These are phyloP conservation scores for Aspergillus panamensis DNA, from an alignment of 495 filamentous ascomycete genomes.

Conservation along the genomic window DNA sequence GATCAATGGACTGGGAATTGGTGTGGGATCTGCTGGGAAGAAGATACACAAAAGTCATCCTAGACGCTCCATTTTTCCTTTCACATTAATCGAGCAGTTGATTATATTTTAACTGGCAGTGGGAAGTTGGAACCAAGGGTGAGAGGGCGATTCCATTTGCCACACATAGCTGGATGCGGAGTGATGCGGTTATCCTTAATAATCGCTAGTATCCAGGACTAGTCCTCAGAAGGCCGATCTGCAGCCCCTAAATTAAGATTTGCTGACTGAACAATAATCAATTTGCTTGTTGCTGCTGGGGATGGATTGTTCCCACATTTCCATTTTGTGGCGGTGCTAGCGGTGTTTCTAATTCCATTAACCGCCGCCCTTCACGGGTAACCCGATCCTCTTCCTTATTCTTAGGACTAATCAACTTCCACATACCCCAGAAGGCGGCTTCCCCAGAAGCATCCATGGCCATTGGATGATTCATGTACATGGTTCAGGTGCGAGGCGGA, in stretches of 20 bases:
- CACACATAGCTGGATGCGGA: background rate
- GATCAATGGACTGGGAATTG: background rate
- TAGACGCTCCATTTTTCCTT: background rate
- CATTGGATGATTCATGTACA: background rate
- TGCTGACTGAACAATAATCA: background rate
- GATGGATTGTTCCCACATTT: background rate
- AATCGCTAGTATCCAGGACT: background rate
- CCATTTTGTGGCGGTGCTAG: background rate
- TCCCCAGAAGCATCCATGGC: background rate
- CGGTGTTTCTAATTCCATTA: background rate
- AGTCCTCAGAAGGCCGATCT: background rate
- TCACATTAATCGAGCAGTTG: background rate
- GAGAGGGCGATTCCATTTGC: background rate
- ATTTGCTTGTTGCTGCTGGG: background rate
- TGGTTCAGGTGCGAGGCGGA: background rate
- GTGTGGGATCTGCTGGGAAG: background rate
- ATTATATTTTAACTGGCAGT: background rate
- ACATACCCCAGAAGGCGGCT: too few relatives aligned
- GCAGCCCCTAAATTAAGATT: conserved; percentile 2
- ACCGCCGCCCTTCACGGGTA: background rate
- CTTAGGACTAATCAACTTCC: too few relatives aligned
- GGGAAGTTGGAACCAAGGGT: background rate
- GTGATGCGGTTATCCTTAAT: background rate
- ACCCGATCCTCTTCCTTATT: too few relatives aligned
- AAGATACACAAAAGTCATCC: background rate